phyloP scores from a whole-genome alignment of 768 basidiomycete species.

The Hygrocybe coccinea region DNA sequence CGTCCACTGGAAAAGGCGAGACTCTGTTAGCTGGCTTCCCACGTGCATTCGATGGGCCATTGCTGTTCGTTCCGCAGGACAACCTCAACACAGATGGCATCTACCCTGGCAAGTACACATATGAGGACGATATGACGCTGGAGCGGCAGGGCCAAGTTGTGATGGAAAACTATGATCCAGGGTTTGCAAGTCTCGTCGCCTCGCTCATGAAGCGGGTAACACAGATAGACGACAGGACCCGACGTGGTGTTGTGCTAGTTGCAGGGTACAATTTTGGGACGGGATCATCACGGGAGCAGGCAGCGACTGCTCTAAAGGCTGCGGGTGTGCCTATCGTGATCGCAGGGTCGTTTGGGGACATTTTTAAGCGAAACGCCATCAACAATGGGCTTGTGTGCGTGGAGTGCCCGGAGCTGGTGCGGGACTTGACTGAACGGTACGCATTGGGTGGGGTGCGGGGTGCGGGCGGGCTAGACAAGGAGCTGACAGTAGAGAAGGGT shows the following conservation, averaged over 20 bases:
- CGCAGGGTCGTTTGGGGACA: slow-evolving; percentile 98
- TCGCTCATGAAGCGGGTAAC: slow-evolving; percentile 35
- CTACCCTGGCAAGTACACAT: slow-evolving; percentile 98
- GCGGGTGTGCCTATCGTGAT: slow-evolving; percentile 91
- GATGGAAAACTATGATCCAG: slow-evolving; percentile 98
- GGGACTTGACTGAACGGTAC: slow-evolving; percentile 71
- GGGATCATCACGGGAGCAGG: slow-evolving; percentile 96
- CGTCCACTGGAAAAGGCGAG: slow-evolving; percentile 41
- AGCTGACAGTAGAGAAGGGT: slow-evolving; percentile 76
- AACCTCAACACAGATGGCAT: slow-evolving; percentile 98
- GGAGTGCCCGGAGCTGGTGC: slow-evolving; percentile 85
- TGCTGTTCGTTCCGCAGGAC: slow-evolving; percentile 94
- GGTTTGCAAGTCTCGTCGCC: slow-evolving; percentile 70
- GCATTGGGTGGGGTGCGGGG: slow-evolving; percentile 72
- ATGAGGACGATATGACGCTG: slow-evolving; percentile 98
- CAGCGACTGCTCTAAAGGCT: slow-evolving; percentile 93
- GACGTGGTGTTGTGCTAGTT: slow-evolving; percentile 72
- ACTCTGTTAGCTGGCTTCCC: slow-evolving; percentile 82
- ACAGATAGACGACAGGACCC: slow-evolving; percentile 25
- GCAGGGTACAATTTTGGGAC: slow-evolving; percentile 99
- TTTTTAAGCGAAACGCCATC: slow-evolving; percentile 98
- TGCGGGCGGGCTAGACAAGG: slow-evolving; percentile 73
- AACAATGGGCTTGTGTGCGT: slow-evolving; percentile 97
- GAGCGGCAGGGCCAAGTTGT: slow-evolving; percentile 91
- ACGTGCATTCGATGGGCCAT: slow-evolving; percentile 67